Evolutionary conservation across 345 rosid species (phyloP), one percentile per base, ranked within the genome.

Genomic region (Eucalyptus curtisii): DNA sequence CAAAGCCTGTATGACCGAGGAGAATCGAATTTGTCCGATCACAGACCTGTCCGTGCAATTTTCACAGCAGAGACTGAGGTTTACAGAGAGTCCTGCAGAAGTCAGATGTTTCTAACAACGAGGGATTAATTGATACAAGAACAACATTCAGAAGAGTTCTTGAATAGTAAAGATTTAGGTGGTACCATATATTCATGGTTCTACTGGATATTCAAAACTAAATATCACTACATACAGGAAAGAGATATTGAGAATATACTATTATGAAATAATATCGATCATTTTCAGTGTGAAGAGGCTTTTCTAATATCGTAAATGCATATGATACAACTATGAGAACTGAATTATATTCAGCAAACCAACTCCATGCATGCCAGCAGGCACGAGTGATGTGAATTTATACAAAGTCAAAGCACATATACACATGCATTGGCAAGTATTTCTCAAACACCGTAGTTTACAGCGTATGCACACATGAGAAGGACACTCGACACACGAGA

Each of bases 21-120:
- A 14, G 93, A 90, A 86, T 90, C 88, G 7, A 89, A 8, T 24
- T 64, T 90, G 88, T 92, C 93, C 5, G 93, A 92, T 86, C 93
- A 92, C n/a, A 88, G 93, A 49, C 92, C 93, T 6, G 91, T 92
- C 44, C 87, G 64, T 42, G 93, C 92, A 14, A 86, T 90, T 15
- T 90, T 92, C 88, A 86, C 90, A 2, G 86, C 88, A 5, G 89
- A 92, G 90, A 88, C 86, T 19, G 81, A 79, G 50, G 40, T 30
- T 53, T 86, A n/a, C n/a, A n/a, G 7, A 47, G 27, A 19, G 59
- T 33, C 15, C 89, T n/a, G 71, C 71, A 30, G 68, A 40, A n/a
- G 55, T 86, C 45, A 86, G 53, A 14, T 30, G 88, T 66, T 85
- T 85, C 87, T 68, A 61, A 25, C 47, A 52, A 25, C 71, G 55